These are phyloP conservation scores for Calophaca sinica DNA, from an alignment of 306 rosid species.

Conservation along the genomic window DNA sequence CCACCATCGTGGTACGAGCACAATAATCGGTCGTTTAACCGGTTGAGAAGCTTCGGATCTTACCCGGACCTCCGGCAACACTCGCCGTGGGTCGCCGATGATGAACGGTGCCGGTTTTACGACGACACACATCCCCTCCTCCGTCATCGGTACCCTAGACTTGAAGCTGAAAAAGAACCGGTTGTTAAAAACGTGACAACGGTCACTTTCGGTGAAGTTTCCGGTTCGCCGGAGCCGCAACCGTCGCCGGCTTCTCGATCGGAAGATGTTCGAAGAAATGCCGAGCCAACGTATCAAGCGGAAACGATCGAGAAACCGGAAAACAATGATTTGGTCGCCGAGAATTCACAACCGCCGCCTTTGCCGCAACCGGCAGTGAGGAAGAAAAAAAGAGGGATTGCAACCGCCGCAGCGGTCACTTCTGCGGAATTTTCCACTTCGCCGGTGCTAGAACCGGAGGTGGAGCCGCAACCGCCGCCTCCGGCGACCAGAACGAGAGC, in stretches of 20 bases:
- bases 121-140: constrained; percentile 52
- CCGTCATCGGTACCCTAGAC: constrained; percentile 45
- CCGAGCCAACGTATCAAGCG: constrained; percentile 41
- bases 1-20: constrained; percentile 58
- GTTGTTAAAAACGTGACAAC: constrained; percentile 40
- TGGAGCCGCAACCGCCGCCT: constrained; percentile 13
- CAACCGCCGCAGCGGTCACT: constrained; percentile 42
- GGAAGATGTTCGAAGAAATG: constrained; percentile 32
- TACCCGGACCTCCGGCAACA: constrained; percentile 81
- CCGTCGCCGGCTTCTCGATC: constrained; percentile 19
- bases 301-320: constrained; percentile 28
- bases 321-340: constrained; percentile 14
- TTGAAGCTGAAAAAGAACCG: constrained; percentile 46
- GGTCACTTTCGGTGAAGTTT: constrained; percentile 51
- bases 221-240: constrained; percentile 25
- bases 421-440: constrained; percentile 42
- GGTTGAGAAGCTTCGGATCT: constrained; percentile 71
- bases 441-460: background rate
- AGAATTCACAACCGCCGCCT: constrained; percentile 26
- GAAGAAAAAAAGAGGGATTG: constrained; percentile 59
- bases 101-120: constrained; percentile 61
- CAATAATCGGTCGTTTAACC: constrained; percentile 34
- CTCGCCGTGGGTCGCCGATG: constrained; percentile 40
- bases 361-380: constrained; percentile 33
- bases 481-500: background rate